Conservation (phyloP, 768 basidiomycete genomes). For the Phlebiopsis flavidoalba region DNA sequence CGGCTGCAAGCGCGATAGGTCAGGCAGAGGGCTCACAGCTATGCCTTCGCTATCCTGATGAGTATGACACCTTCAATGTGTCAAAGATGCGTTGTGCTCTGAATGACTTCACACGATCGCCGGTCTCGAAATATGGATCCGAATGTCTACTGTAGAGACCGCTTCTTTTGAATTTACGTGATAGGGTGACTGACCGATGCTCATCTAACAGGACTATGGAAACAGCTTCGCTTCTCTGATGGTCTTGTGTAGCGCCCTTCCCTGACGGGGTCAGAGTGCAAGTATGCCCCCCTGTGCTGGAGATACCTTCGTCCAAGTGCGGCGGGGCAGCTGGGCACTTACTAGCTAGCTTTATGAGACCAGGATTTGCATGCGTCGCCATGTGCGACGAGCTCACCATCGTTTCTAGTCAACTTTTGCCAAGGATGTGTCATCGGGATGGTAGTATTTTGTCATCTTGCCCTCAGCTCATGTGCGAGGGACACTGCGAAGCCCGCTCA, state of each 20-base stretch:
- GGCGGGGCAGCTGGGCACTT: conserved; percentile 19
- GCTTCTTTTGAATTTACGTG: background rate
- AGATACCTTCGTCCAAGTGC: conserved; percentile 11
- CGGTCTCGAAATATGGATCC: conserved; percentile 28
- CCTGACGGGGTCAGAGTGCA: conserved; percentile 11
- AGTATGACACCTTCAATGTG: conserved; percentile 26
- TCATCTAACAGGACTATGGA: conserved; percentile 11
- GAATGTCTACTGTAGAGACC: conserved; percentile 28
- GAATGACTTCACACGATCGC: conserved; percentile 26
- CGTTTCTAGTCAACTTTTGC: background rate
- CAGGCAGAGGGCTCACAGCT: conserved; percentile 17
- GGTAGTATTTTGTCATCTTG: too few relatives aligned
- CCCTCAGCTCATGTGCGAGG: too few relatives aligned
- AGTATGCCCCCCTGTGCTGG: conserved; percentile 14
- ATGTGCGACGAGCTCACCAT: background rate
- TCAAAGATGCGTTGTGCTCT: conserved; percentile 24
- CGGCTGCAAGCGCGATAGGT: conserved; percentile 18
- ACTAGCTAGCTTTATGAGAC: conserved; percentile 10
- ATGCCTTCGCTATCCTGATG: conserved; percentile 15
- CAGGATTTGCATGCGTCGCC: background rate
- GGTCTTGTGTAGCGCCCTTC: conserved; percentile 9
- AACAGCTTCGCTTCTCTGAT: conserved; percentile 17
- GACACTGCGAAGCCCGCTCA: background rate
- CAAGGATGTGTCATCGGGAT: too few relatives aligned
- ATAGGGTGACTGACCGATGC: background rate